These are phyloP conservation scores for Westerdykella aurantiaca DNA, from an alignment of 2,329 filamentous ascomycete species.

Conservation along the genomic window DNA sequence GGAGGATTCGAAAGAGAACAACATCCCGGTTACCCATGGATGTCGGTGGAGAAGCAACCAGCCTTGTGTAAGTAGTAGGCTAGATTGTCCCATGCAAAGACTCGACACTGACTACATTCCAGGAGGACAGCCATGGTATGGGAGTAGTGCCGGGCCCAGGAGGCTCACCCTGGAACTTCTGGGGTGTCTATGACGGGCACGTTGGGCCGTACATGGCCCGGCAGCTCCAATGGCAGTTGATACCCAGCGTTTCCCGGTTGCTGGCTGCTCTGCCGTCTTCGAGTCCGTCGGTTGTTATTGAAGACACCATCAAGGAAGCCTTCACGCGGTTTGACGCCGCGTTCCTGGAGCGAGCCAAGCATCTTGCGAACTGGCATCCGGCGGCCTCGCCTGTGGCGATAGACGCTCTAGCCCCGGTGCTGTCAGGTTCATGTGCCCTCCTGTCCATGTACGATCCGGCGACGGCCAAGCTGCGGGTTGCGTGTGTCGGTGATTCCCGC, in stretches of 20 bases:
- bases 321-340: constrained; percentile 55
- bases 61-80: constrained; percentile 16
- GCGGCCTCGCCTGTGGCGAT: constrained; percentile 28
- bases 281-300: constrained; percentile 45
- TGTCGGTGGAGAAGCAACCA: constrained; percentile 25
- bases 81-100: neutral
- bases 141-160: constrained; percentile 27
- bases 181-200: constrained; percentile 49
- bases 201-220: constrained; percentile 43
- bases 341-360: constrained; percentile 36
- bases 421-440: constrained; percentile 58
- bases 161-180: constrained; percentile 30
- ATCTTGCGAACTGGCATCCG: constrained; percentile 36
- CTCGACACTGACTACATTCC: constrained; percentile 1
- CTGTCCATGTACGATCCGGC: constrained; percentile 56
- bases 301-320: constrained; percentile 51
- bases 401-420: constrained; percentile 32
- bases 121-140: constrained; percentile 29
- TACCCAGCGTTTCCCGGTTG: constrained; percentile 40
- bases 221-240: constrained; percentile 38
- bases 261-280: constrained; percentile 26
- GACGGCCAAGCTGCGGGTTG: constrained; percentile 53
- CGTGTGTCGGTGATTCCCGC: constrained; percentile 62
- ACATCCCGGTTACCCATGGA: constrained; percentile 31
- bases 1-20: constrained; percentile 17